phyloP scores from a whole-genome alignment of 257 asterid genomes.

The Leptodermis oblonga region DNA sequence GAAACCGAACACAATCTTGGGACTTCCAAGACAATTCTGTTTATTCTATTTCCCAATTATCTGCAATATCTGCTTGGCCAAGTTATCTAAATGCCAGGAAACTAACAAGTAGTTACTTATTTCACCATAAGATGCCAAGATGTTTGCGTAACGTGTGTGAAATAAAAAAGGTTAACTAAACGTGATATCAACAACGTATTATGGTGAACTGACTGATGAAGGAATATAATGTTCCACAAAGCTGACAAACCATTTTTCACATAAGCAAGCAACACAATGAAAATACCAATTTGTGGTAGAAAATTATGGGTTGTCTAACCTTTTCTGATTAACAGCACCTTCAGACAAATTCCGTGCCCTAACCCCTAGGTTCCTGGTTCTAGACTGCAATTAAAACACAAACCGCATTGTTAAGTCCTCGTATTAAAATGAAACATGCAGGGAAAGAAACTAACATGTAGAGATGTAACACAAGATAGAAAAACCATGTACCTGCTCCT shows the following conservation, averaged over 20 bases:
- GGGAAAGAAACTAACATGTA: not conserved
- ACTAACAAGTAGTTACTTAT: not conserved
- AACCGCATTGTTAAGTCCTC: not conserved
- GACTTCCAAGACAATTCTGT: not conserved
- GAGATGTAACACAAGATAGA: slow-evolving; percentile 5
- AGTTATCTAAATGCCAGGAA: not conserved
- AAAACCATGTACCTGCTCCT: slow-evolving; percentile 25
- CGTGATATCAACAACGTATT: not conserved
- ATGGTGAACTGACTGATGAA: not conserved
- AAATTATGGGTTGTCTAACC: slow-evolving; percentile 17
- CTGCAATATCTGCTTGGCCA: not conserved
- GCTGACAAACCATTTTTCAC: not conserved
- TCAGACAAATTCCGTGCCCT: slow-evolving; percentile 20
- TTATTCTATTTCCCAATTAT: not conserved
- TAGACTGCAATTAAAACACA: slow-evolving; percentile 21
- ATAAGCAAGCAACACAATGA: not conserved
- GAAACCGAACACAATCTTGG: not conserved
- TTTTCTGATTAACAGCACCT: slow-evolving; percentile 20
- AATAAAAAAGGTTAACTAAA: not conserved
- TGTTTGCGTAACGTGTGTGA: not conserved
- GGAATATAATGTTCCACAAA: not conserved
- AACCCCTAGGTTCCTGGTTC: slow-evolving; percentile 16
- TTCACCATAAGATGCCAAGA: not conserved
- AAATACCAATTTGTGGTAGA: not conserved
- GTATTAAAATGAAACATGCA: not conserved